phyloP scores from a whole-genome alignment of 148 eudicot genomes.

The Tetragonia tetragonoides region DNA sequence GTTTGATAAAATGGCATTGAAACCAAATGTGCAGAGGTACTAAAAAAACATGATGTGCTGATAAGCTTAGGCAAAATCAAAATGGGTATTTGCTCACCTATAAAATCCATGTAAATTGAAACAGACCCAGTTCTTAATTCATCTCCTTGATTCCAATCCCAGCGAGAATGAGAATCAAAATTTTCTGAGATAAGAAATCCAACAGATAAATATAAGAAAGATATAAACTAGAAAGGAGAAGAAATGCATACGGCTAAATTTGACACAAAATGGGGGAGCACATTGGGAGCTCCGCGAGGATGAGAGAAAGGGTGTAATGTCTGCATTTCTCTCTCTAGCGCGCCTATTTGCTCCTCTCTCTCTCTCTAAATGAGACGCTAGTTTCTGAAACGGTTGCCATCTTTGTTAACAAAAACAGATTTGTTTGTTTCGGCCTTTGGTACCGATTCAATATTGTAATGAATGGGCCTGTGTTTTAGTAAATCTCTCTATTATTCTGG shows the following conservation, averaged over 20 bases:
- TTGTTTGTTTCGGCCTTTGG: not conserved
- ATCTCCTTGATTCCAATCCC: not conserved
- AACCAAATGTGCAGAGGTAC: not conserved
- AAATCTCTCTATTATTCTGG: not conserved
- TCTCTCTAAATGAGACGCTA: not conserved
- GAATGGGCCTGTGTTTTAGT: not conserved
- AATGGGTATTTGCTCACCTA: constrained; percentile 13
- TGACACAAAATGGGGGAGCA: not conserved
- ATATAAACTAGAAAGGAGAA: not conserved
- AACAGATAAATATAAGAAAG: not conserved
- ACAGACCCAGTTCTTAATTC: not conserved
- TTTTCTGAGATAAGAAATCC: not conserved
- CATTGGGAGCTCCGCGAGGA: not conserved
- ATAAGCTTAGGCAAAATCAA: not conserved
- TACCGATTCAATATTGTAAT: not conserved
- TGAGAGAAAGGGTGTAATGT: not conserved
- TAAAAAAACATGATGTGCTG: not conserved
- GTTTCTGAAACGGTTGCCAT: not conserved
- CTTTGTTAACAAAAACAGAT: not conserved
- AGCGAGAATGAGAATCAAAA: not conserved
- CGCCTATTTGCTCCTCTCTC: not conserved
- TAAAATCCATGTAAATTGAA: not conserved
- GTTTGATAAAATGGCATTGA: not conserved
- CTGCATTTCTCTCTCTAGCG: not conserved
- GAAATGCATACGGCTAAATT: not conserved